phyloP scores from a whole-genome alignment of 768 basidiomycete genomes.

The Lactarius hengduanensis region DNA sequence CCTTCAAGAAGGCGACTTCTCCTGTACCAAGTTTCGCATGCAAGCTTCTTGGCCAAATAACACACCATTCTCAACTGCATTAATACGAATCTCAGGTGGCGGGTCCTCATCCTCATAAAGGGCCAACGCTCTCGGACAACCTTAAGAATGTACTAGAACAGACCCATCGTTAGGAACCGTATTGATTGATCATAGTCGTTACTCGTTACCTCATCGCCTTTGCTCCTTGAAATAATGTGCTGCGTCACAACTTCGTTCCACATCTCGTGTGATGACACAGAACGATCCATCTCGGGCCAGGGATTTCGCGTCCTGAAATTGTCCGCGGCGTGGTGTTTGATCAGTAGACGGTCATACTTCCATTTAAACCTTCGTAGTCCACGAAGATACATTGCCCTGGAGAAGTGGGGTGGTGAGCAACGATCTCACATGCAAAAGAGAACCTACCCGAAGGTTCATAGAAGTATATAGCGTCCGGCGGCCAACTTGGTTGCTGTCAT shows the following conservation, averaged over 20 bases:
- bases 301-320: neutral
- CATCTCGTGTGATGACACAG: neutral
- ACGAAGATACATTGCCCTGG: neutral
- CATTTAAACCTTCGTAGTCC: neutral
- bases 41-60: neutral
- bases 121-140: neutral
- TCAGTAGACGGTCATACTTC: neutral
- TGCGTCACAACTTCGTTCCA: neutral
- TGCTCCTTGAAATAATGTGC: neutral
- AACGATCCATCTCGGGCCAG: neutral
- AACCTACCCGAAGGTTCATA: too few species aligned
- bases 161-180: neutral
- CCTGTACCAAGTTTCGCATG: neutral
- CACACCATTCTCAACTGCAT: neutral
- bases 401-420: neutral
- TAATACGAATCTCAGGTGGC: too few species aligned
- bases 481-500: too few species aligned
- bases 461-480: too few species aligned
- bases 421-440: too few species aligned
- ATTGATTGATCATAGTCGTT: neutral
- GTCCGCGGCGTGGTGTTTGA: neutral
- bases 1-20: conserved; percentile 7
- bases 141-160: neutral
- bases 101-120: too few species aligned
- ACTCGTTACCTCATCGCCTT: neutral